Base-by-base conservation (phyloP, 164 flowering plant genomes). In the Protea cynaroides region DNA sequence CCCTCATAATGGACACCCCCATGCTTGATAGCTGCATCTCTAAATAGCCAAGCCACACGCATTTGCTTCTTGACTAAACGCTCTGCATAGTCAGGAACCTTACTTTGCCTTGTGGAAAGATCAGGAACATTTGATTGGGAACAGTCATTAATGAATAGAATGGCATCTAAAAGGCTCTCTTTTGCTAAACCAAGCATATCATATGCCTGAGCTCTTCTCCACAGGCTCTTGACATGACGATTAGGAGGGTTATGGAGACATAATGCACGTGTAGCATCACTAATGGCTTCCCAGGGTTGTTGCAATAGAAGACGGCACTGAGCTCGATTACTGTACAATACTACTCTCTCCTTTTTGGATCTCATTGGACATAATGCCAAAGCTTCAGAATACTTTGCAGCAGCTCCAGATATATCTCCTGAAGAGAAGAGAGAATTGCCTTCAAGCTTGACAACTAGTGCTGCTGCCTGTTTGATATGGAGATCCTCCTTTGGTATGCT, bases 181-280 rank as follows among this genome's bases (percentile, higher is more conserved):
- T 92, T 95, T 25, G 97, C 96, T 49, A 88, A 81, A 4, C 97
- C 94, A 25, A 95, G 86, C 97, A 95, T 92, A 73, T 95, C 97
- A 72, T 91, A 92, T 36, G 97, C 97, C 72, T 95, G 99, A 36
- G 99, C 97, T 73, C 97, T 83, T 75, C 97, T 89, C 99, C 97
- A 95, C 29, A 92, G 83, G 78, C 96, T 89, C 71, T 90, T 94
- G 25, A 97, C 97, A 77, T 94, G 99, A 58, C 97, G 93, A 61
- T 91, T 91, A 9, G 86, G 72, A 21, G 99, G 99, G 78, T 76
- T 89, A 77, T 94, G 96, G 25, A 94, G 84, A 73, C 87, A 86
- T 18, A 92, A 80, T 19, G 97, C 96, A 71, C 84, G 90, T 6
- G 99, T 95, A 46, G 97, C 96, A 82, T 95, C 97, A 62, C 97